phyloP scores from a whole-genome alignment of 2,329 filamentous ascomycete genomes.

The Paracoccidioides brasiliensis region DNA sequence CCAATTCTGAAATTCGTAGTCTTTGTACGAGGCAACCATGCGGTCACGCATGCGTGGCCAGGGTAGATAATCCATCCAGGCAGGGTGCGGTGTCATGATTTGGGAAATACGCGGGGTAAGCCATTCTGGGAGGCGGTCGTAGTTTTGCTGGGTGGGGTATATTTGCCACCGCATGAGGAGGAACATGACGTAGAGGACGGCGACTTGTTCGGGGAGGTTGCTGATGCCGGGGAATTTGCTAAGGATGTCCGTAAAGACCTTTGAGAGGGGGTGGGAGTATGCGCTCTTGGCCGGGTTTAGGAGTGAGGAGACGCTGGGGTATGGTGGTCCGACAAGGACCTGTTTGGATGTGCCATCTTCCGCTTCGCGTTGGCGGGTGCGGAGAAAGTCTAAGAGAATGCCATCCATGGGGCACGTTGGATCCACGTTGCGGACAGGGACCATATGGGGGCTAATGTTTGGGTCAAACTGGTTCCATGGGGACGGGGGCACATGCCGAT shows the following conservation, averaged over 20 bases:
- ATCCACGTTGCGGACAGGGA: conserved; percentile 45
- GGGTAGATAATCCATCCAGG: conserved; percentile 71
- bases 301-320: conserved; percentile 67
- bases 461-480: conserved; percentile 4
- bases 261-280: conserved; percentile 63
- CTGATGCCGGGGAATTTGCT: conserved; percentile 69
- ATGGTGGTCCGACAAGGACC: conserved; percentile 60
- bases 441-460: conserved; percentile 11
- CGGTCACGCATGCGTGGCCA: conserved; percentile 65
- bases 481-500: conserved; percentile 11
- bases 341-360: conserved; percentile 51
- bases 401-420: conserved; percentile 66
- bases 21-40: conserved; percentile 41
- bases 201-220: conserved; percentile 68
- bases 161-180: conserved; percentile 77
- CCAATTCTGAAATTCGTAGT: conserved; percentile 63
- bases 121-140: conserved; percentile 63
- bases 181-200: conserved; percentile 76
- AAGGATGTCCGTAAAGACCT: conserved; percentile 74
- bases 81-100: conserved; percentile 54
- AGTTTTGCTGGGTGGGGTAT: conserved; percentile 64
- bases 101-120: conserved; percentile 54
- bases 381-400: conserved; percentile 68
- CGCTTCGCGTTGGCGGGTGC: conserved; percentile 51
- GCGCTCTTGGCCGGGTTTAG: conserved; percentile 54